Evolutionary conservation across 2,329 filamentous ascomycete species (phyloP).

Genomic region (Verruconis gallopava): DNA sequence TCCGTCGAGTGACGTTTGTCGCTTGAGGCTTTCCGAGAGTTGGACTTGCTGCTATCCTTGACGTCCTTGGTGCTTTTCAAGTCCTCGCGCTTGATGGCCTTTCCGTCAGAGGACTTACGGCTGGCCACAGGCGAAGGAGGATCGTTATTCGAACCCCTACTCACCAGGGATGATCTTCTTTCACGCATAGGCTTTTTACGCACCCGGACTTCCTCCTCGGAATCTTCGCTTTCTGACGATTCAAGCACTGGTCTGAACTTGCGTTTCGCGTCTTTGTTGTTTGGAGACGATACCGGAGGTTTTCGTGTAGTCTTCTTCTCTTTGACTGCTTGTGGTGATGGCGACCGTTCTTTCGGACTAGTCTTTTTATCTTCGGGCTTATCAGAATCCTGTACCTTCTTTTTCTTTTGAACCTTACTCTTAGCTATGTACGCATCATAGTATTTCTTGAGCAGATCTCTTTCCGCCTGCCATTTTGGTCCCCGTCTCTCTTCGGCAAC

Average conservation of each 20-base stretch:
- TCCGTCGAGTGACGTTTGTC: not conserved
- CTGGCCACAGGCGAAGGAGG: constrained; percentile 5
- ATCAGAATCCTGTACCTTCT: not conserved
- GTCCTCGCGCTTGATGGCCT: not conserved
- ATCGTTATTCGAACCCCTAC: constrained; percentile 1
- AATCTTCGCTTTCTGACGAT: constrained; percentile 7
- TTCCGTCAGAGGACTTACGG: not conserved
- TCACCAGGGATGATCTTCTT: constrained; percentile 1
- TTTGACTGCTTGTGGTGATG: constrained; percentile 3
- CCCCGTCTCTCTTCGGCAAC: constrained; percentile 72
- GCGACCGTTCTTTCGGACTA: not conserved
- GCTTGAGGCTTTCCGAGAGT: not conserved
- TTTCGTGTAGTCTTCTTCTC: constrained; percentile 4
- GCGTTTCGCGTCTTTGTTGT: constrained; percentile 5
- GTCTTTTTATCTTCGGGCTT: constrained; percentile 3
- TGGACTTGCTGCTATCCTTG: not conserved
- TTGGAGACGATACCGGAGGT: not conserved
- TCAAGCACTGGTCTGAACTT: constrained; percentile 3
- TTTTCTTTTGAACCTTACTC: constrained; percentile 6
- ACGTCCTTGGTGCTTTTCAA: not conserved
- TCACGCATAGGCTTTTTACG: constrained; percentile 5
- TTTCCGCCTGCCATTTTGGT: constrained; percentile 82
- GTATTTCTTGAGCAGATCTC: constrained; percentile 62
- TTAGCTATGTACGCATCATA: constrained; percentile 45
- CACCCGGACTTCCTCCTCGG: constrained; percentile 4